phyloP scores from a whole-genome alignment of 768 basidiomycete genomes.

The Phallus indusiatus region DNA sequence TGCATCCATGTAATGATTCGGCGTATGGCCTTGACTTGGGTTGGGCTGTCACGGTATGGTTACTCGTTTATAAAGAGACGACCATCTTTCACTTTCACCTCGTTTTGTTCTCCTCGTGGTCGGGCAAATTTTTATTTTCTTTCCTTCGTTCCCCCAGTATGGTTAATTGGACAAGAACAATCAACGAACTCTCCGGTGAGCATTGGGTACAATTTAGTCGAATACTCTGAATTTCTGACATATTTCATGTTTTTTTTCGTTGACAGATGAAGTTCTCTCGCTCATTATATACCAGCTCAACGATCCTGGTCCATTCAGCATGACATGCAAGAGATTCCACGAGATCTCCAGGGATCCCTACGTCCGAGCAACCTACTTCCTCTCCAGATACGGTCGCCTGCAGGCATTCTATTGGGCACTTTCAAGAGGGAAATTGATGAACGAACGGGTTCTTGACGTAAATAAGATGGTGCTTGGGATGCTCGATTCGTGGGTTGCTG shows the following conservation, averaged over 20 bases:
- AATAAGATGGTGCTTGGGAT: conserved; percentile 23
- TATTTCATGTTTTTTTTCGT: conserved; percentile 9
- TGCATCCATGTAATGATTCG: too few relatives aligned
- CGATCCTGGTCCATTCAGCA: conserved; percentile 52
- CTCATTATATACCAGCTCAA: conserved; percentile 63
- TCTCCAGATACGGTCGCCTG: conserved; percentile 52
- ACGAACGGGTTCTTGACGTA: conserved; percentile 60
- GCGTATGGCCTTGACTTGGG: background rate
- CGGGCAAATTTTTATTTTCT: background rate
- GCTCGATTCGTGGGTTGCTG: conserved; percentile 12
- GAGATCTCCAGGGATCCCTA: conserved; percentile 63
- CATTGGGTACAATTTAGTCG: background rate
- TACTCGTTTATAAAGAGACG: background rate
- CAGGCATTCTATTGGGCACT: conserved; percentile 49
- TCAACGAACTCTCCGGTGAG: conserved; percentile 65
- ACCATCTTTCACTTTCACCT: background rate
- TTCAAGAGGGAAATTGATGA: conserved; percentile 57
- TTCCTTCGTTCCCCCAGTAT: background rate
- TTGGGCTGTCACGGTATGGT: background rate
- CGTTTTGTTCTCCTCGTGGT: background rate
- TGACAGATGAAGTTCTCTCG: conserved; percentile 55
- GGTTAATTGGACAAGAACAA: conserved; percentile 17
- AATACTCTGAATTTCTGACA: background rate
- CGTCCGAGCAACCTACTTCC: conserved; percentile 69
- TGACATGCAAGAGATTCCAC: conserved; percentile 48